phyloP scores from a whole-genome alignment of 768 basidiomycete species.

The Rhizopogon vulgaris region DNA sequence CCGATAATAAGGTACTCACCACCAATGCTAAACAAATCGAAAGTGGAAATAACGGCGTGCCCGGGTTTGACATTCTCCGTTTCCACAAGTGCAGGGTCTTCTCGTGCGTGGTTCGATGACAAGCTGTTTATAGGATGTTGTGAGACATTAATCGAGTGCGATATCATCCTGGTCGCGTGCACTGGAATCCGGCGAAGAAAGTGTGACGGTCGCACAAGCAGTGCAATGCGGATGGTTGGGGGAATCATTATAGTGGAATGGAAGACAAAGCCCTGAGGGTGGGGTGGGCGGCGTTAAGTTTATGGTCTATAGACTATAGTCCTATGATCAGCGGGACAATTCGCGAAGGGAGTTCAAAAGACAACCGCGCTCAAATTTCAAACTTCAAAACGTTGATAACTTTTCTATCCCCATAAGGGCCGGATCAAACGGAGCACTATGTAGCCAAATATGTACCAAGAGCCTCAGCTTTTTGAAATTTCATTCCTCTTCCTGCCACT shows the following conservation, averaged over 20 bases:
- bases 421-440: too few species aligned
- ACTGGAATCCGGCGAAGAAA: background rate
- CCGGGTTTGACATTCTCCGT: slow-evolving; percentile 37
- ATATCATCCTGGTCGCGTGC: slow-evolving; percentile 10
- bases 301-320: background rate
- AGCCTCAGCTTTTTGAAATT: too few species aligned
- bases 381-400: background rate
- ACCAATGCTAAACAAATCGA: slow-evolving; percentile 90
- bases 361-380: background rate
- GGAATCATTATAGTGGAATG: slow-evolving; percentile 5
- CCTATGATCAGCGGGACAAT: too few species aligned
- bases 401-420: too few species aligned
- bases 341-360: background rate
- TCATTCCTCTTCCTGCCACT: too few species aligned
- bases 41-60: slow-evolving; percentile 90
- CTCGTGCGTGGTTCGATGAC: background rate
- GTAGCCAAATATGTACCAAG: too few species aligned
- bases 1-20: slow-evolving; percentile 37
- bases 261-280: background rate
- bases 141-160: slow-evolving; percentile 6
- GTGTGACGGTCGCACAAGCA: slow-evolving; percentile 3
- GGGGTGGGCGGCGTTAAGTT: background rate
- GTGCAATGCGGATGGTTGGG: background rate
- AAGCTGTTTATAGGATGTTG: slow-evolving; percentile 6
- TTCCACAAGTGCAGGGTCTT: slow-evolving; percentile 5